phyloP scores from a whole-genome alignment of 73 alveolate species.

The Halteria grandinella region DNA sequence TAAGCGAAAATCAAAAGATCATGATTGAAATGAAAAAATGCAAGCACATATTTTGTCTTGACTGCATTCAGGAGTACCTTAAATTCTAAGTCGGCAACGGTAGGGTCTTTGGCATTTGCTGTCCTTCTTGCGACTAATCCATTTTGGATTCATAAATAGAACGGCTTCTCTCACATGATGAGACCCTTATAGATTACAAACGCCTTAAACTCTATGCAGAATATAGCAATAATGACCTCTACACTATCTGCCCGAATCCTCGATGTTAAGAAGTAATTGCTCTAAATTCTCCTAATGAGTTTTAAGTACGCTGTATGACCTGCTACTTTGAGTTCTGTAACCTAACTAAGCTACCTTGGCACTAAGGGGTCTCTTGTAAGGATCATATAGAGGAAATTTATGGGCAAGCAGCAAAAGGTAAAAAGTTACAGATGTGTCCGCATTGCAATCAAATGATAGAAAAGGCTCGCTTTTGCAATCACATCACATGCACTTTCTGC shows the following conservation, averaged over 20 bases:
- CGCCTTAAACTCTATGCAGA: no score
- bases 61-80: neutral
- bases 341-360: constrained; percentile 34
- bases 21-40: constrained; percentile 1
- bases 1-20: neutral
- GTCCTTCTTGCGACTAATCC: constrained; percentile 25
- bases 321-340: constrained; percentile 48
- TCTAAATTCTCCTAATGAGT: neutral
- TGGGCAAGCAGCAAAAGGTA: constrained; percentile 26
- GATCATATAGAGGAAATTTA: constrained; percentile 33
- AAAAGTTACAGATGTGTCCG: constrained; percentile 57
- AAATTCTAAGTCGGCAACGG: neutral
- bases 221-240: no score
- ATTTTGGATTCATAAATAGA: no score
- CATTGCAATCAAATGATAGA: constrained; percentile 46
- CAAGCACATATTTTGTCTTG: constrained; percentile 11
- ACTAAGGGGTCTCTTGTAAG: constrained; percentile 38
- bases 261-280: constrained; percentile 1
- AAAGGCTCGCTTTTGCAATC: constrained; percentile 54
- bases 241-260: constrained; percentile 39
- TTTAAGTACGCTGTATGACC: neutral
- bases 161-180: no score
- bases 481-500: constrained; percentile 58
- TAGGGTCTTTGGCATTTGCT: neutral
- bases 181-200: no score